Evolutionary conservation across 306 rosid species (phyloP), one percentile per base, ranked within the genome.

Genomic region (Oemleria cerasiformis): DNA sequence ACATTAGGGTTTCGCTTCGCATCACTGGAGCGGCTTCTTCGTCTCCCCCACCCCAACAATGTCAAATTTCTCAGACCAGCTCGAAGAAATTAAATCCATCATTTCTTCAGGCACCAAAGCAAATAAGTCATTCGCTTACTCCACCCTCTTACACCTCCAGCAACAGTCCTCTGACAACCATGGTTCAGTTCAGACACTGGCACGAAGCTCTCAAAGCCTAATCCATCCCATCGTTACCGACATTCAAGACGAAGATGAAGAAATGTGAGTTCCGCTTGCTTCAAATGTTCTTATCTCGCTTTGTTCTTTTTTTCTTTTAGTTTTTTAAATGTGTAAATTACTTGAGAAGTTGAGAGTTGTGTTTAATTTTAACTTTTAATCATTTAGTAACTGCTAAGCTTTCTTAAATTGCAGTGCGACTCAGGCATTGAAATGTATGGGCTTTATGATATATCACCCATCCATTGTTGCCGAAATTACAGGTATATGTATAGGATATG

Each of bases 391-490:
- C 36, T 30, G 36, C 36, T 30, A 30, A 30, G 36, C 36, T 30
- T 1, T 30, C 36, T 30, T 2, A 67, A 61, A 57, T 75, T 55
- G 25, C 80, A 92, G 98, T 68, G 89, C 85, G 3, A 73, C 88
- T 36, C 92, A 82, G 77, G 91, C 98, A 9, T 83, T 90, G 87
- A 90, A 90, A 81, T 84, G 96, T 69, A 72, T 92, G 86, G 98
- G 96, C 38, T 90, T 92, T 87, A 81, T 92, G 89, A 80, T 87
- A 68, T 92, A 88, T 71, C 96, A 92, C 43, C 84, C 92, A 2
- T 84, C 82, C 58, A 72, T 86, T 23, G 79, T 79, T 56, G 77
- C 88, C 56, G 51, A 64, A 21, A 73, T 88, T 72, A 67, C 45
- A 63, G 91, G 98, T 90, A 80, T 57, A 50, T 57, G 30, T 34